Percentiles rank a stretch among this genome's conserved stretches.
Conservation (phyloP, 768 basidiomycete species). For the Pilatotrama ljubarskyi region DNA sequence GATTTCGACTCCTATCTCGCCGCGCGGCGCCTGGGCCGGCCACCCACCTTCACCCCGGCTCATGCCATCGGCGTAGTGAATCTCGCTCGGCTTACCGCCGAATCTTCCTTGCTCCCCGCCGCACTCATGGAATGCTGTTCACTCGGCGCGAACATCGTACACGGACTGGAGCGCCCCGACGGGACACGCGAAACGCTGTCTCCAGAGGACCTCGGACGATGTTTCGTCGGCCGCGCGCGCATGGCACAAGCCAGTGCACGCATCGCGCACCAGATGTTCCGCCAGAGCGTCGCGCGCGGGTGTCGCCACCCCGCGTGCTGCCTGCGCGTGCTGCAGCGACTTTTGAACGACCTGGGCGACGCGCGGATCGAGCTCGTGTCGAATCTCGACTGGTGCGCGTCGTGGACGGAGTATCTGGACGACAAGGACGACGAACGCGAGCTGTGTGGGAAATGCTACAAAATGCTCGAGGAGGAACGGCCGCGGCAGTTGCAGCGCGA, state of each 20-base stretch:
- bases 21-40: neutral
- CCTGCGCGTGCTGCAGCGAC: conserved; percentile 14
- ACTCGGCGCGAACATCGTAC: conserved; percentile 14
- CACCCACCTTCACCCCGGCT: neutral
- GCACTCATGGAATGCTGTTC: conserved; percentile 23
- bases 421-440: conserved; percentile 17
- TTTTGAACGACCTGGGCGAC: conserved; percentile 16
- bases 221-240: conserved; percentile 18
- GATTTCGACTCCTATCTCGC: conserved; percentile 1
- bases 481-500: conserved; percentile 17
- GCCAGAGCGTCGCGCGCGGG: conserved; percentile 7
- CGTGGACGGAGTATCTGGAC: conserved; percentile 18
- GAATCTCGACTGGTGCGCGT: conserved; percentile 17
- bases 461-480: conserved; percentile 17
- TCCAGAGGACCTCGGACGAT: conserved; percentile 19
- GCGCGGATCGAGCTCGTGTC: conserved; percentile 18
- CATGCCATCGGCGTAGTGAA: conserved; percentile 20
- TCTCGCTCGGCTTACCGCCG: conserved; percentile 17
- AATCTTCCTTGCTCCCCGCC: conserved; percentile 15
- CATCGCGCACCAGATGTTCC: conserved; percentile 23
- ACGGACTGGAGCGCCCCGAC: conserved; percentile 6
- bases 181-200: conserved; percentile 16
- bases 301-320: conserved; percentile 17
- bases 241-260: conserved; percentile 23
- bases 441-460: conserved; percentile 17